Conservation (phyloP, 495 filamentous ascomycete species). For the Physcia stellaris region DNA sequence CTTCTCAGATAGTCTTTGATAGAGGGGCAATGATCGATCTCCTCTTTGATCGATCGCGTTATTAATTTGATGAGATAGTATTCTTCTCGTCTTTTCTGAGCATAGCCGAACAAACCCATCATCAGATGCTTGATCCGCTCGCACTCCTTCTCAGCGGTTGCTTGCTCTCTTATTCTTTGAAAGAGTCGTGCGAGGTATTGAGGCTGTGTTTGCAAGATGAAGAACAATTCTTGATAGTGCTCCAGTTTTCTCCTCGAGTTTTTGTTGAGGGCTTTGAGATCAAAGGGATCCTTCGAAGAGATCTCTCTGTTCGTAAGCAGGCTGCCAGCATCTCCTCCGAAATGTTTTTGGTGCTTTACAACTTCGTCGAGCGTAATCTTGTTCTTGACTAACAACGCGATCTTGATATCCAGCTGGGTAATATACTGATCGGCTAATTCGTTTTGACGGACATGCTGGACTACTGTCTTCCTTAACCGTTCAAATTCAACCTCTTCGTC, state of each 20-base stretch:
- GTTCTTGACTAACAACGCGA: slow-evolving; percentile 94
- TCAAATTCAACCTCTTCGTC: slow-evolving; percentile 98
- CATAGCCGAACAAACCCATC: slow-evolving; percentile 95
- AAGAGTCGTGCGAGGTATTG: slow-evolving; percentile 88
- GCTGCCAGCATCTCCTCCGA: slow-evolving; percentile 79
- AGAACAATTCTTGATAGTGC: slow-evolving; percentile 95
- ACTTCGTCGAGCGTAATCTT: slow-evolving; percentile 99
- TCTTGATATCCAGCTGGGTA: slow-evolving; percentile 96
- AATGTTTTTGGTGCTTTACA: slow-evolving; percentile 90
- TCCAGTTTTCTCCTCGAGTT: slow-evolving; percentile 87
- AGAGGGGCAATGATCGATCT: slow-evolving; percentile 58
- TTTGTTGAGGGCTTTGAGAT: slow-evolving; percentile 95
- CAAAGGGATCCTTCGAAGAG: slow-evolving; percentile 81
- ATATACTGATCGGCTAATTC: slow-evolving; percentile 97
- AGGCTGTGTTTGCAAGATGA: slow-evolving; percentile 91
- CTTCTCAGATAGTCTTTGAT: slow-evolving; percentile 79
- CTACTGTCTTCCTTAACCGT: slow-evolving; percentile 78
- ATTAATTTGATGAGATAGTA: slow-evolving; percentile 93
- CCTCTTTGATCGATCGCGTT: slow-evolving; percentile 67
- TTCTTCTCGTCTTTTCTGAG: slow-evolving; percentile 90
- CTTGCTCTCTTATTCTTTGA: slow-evolving; percentile 67
- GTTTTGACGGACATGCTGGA: slow-evolving; percentile 93
- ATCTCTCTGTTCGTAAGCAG: slow-evolving; percentile 78
- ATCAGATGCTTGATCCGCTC: slow-evolving; percentile 84
- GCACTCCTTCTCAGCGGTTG: slow-evolving; percentile 78